A percentile compares a stretch with the other conserved stretches of the same genome.
Evolutionary conservation across 345 rosid genomes (phyloP).

Genomic region (Cardamine occulta): DNA sequence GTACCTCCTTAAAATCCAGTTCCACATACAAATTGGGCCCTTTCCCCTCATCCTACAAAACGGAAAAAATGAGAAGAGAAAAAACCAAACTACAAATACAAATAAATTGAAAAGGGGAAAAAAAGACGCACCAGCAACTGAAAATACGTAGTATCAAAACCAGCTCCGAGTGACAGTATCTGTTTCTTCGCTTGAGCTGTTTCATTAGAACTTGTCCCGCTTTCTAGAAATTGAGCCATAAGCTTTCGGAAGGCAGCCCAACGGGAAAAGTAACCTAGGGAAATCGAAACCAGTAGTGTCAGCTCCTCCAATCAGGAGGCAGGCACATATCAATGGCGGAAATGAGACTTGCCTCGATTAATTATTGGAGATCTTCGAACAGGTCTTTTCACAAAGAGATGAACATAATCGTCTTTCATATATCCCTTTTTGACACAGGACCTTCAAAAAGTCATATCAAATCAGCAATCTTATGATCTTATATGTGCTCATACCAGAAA

Average conservation of each 20-base stretch:
- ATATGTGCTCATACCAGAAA: constrained; percentile 2
- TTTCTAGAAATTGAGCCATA: constrained; percentile 75
- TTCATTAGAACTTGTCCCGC: constrained; percentile 40
- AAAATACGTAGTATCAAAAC: constrained; percentile 88
- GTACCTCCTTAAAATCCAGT: constrained; percentile 94
- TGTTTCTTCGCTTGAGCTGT: constrained; percentile 58
- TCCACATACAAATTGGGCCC: constrained; percentile 85
- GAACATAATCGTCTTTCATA: constrained; percentile 87
- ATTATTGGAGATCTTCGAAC: constrained; percentile 93
- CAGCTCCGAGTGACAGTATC: constrained; percentile 95
- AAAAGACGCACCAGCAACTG: constrained; percentile 69
- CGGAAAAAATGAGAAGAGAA: constrained; percentile 12
- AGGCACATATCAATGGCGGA: neutral
- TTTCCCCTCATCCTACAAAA: constrained; percentile 79
- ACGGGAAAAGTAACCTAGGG: constrained; percentile 84
- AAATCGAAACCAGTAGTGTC: constrained; percentile 8
- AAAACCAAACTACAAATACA: neutral
- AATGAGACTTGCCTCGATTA: constrained; percentile 69
- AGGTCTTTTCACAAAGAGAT: constrained; percentile 81
- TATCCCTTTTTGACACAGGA: constrained; percentile 92
- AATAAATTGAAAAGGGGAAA: neutral
- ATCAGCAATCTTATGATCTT: neutral
- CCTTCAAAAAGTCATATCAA: constrained; percentile 50
- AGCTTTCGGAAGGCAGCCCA: constrained; percentile 96
- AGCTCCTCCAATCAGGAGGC: constrained; percentile 19